These are phyloP conservation scores for Plasmodium billcollinsi DNA, from an alignment of 169 alveolate genomes.

Conservation along the genomic window DNA sequence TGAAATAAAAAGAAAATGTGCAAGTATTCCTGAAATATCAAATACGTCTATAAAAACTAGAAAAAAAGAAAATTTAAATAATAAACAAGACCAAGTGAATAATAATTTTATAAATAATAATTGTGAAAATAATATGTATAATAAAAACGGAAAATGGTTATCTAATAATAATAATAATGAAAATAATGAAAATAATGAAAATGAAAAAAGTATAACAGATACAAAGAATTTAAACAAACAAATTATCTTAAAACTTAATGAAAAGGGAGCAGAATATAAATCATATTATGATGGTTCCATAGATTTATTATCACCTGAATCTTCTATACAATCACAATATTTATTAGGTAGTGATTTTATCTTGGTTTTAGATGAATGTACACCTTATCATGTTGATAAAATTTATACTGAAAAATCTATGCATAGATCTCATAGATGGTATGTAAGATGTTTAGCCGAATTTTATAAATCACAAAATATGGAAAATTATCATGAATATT, in stretches of 20 bases:
- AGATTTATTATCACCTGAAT: slow-evolving; percentile 57
- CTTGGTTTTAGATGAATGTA: slow-evolving; percentile 63
- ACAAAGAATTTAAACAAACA: background rate
- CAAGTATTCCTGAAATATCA: background rate
- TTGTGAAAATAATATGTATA: background rate
- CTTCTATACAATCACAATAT: slow-evolving; percentile 60
- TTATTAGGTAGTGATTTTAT: slow-evolving; percentile 51
- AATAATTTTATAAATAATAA: background rate
- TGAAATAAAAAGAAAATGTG: slow-evolving; percentile 53
- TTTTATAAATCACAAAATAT: slow-evolving; percentile 37
- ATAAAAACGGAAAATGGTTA: background rate
- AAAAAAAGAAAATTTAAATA: background rate
- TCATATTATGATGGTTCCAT: slow-evolving; percentile 46
- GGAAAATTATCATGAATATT: slow-evolving; percentile 51
- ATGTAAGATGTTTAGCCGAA: slow-evolving; percentile 45
- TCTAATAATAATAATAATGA: background rate
- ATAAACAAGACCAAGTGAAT: background rate
- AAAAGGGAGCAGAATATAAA: slow-evolving; percentile 45
- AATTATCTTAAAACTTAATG: slow-evolving; percentile 38
- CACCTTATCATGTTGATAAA: slow-evolving; percentile 46
- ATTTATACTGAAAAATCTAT: slow-evolving; percentile 50
- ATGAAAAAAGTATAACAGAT: background rate
- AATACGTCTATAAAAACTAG: background rate
- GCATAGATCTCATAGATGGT: slow-evolving; percentile 76
- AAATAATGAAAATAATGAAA: background rate